These are phyloP conservation scores for Rhodotorula mucilaginosa DNA, from an alignment of 1,284 basidiomycete genomes.

Conservation along the genomic window DNA sequence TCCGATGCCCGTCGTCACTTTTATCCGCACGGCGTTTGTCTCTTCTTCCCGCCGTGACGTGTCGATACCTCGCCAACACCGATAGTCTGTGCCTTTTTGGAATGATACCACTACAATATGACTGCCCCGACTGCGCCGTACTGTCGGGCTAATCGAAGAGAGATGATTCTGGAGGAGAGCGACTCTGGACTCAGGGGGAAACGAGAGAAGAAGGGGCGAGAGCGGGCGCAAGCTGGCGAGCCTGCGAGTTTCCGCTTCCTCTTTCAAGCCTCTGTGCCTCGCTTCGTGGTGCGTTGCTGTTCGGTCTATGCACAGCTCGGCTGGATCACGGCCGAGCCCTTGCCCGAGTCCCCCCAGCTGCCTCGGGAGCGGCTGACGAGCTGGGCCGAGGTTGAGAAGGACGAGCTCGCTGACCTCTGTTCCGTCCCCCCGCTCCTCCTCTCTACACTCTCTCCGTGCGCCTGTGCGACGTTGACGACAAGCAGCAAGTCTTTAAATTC, in stretches of 20 bases:
- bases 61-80: too few relatives aligned
- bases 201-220: not conserved
- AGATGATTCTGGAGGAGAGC: too few relatives aligned
- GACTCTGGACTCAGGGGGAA: not conserved
- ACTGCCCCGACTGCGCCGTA: too few relatives aligned
- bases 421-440: not conserved
- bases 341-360: not conserved
- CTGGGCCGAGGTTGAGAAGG: not conserved
- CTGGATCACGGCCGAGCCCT: too few relatives aligned
- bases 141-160: too few relatives aligned
- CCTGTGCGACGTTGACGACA: not conserved
- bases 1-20: too few relatives aligned
- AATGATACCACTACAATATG: too few relatives aligned
- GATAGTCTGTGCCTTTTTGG: too few relatives aligned
- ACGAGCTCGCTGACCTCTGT: conserved; percentile 1
- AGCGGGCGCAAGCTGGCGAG: not conserved
- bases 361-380: not conserved
- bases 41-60: too few relatives aligned
- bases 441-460: not conserved
- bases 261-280: conserved; percentile 11
- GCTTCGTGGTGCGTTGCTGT: not conserved
- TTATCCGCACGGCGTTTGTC: too few relatives aligned
- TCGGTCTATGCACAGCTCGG: too few relatives aligned
- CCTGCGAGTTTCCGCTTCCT: not conserved
- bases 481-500: conserved; percentile 44